phyloP scores from a whole-genome alignment of 2,329 filamentous ascomycete species.

The Tothia fuscella region DNA sequence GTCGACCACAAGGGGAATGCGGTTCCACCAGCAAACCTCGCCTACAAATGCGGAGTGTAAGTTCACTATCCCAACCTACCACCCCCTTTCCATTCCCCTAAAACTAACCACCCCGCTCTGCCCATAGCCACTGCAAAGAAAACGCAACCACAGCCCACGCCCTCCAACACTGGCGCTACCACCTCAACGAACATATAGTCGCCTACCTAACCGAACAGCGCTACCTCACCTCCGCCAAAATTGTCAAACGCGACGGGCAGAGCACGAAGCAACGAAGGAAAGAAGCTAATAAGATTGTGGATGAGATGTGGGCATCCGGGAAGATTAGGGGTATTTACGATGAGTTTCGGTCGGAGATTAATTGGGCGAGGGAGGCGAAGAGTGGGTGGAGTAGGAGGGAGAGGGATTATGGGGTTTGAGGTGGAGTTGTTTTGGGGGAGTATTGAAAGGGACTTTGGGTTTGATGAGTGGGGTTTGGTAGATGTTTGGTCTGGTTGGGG shows the following conservation, averaged over 20 bases:
- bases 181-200: slow-evolving; percentile 61
- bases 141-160: slow-evolving; percentile 60
- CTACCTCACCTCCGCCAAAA: slow-evolving; percentile 43
- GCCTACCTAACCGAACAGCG: slow-evolving; percentile 47
- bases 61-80: too few relatives aligned
- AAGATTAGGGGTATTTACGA: slow-evolving; percentile 51
- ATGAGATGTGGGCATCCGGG: slow-evolving; percentile 48
- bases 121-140: slow-evolving; percentile 43
- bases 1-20: slow-evolving; percentile 37
- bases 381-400: too few relatives aligned
- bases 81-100: neutral
- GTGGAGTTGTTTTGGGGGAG: too few relatives aligned
- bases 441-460: too few relatives aligned
- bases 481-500: too few relatives aligned
- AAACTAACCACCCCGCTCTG: neutral
- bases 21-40: slow-evolving; percentile 32
- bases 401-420: too few relatives aligned
- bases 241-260: slow-evolving; percentile 50
- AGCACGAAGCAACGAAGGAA: slow-evolving; percentile 46
- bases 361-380: slow-evolving; percentile 43
- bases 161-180: slow-evolving; percentile 63
- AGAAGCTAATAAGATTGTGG: slow-evolving; percentile 51
- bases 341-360: slow-evolving; percentile 53
- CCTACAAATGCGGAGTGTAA: slow-evolving; percentile 46
- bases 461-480: too few relatives aligned